A percentile compares a stretch with the other conserved stretches of the same genome.
These are phyloP conservation scores for Mycena floridula DNA, from an alignment of 768 basidiomycete genomes.

Conservation along the genomic window DNA sequence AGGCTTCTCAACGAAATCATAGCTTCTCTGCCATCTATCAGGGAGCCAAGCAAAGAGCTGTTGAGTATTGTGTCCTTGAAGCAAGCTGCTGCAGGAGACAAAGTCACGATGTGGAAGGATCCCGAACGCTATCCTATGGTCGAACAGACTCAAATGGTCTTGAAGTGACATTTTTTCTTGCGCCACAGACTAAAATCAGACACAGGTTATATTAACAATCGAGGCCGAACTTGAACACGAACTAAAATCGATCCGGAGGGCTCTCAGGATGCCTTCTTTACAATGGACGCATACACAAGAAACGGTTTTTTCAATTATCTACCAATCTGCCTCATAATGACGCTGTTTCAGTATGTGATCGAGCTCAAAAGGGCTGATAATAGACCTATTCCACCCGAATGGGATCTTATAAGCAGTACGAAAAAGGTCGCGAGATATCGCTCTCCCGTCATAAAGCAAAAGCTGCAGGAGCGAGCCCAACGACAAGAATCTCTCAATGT, in stretches of 20 bases:
- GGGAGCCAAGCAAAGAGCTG: conserved; percentile 45
- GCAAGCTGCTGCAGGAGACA: conserved; percentile 59
- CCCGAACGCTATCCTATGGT: conserved; percentile 42
- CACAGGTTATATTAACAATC: conserved; percentile 58
- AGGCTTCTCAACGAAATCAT: conserved; percentile 66
- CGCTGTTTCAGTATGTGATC: conserved; percentile 56
- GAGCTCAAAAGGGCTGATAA: conserved; percentile 62
- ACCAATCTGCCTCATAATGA: no score
- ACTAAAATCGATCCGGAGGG: conserved; percentile 63
- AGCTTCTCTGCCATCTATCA: conserved; percentile 58
- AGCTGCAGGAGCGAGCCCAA: conserved; percentile 68
- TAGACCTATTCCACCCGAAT: conserved; percentile 44
- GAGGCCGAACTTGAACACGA: conserved; percentile 72
- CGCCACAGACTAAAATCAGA: conserved; percentile 2
- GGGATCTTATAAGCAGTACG: conserved; percentile 60
- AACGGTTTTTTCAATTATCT: no score
- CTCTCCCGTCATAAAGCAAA: conserved; percentile 55
- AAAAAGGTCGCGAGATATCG: conserved; percentile 69
- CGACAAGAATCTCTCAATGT: conserved; percentile 65
- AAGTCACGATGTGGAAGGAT: conserved; percentile 64
- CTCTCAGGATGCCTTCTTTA: conserved; percentile 66
- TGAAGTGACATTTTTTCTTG: conserved; percentile 12
- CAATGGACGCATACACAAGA: no score
- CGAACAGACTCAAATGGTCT: conserved; percentile 54
- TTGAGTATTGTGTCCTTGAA: conserved; percentile 52